Percentiles rank a stretch among this genome's conserved stretches.
phyloP scores from a whole-genome alignment of 1,284 basidiomycete species.

The Tilletia caries region DNA sequence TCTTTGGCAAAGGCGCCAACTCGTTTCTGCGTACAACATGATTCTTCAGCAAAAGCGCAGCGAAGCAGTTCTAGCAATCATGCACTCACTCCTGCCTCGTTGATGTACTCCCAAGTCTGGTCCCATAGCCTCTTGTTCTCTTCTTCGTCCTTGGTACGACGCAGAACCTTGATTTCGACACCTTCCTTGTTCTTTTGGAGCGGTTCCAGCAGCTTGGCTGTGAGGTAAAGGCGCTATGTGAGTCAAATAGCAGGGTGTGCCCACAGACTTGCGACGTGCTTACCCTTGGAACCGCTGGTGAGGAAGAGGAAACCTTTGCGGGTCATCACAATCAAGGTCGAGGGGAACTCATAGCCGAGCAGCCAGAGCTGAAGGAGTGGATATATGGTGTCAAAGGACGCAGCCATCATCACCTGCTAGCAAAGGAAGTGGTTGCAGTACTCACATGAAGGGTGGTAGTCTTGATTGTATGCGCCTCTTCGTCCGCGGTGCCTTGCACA shows the following conservation, averaged over 20 bases:
- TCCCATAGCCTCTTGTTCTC: conserved; percentile 53
- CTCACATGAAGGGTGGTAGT: conserved; percentile 33
- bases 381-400: background rate
- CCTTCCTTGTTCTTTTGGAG: conserved; percentile 29
- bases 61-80: background rate
- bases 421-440: background rate
- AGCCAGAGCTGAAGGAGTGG: conserved; percentile 73
- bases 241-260: background rate
- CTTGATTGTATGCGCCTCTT: conserved; percentile 38
- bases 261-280: conserved; percentile 18
- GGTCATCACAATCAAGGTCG: conserved; percentile 79
- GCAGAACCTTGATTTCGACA: conserved; percentile 52
- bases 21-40: conserved; percentile 10
- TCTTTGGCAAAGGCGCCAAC: conserved; percentile 68
- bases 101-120: conserved; percentile 9
- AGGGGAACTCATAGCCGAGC: conserved; percentile 93
- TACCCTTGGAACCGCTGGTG: conserved; percentile 85
- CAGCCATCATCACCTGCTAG: background rate
- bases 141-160: conserved; percentile 53
- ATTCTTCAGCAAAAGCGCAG: background rate
- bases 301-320: conserved; percentile 70
- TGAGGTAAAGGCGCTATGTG: background rate
- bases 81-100: conserved; percentile 15
- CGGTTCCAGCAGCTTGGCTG: conserved; percentile 41
- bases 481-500: conserved; percentile 34